These are phyloP conservation scores for Cladophialophora exuberans DNA, from an alignment of 2,329 filamentous ascomycete species.

Conservation along the genomic window DNA sequence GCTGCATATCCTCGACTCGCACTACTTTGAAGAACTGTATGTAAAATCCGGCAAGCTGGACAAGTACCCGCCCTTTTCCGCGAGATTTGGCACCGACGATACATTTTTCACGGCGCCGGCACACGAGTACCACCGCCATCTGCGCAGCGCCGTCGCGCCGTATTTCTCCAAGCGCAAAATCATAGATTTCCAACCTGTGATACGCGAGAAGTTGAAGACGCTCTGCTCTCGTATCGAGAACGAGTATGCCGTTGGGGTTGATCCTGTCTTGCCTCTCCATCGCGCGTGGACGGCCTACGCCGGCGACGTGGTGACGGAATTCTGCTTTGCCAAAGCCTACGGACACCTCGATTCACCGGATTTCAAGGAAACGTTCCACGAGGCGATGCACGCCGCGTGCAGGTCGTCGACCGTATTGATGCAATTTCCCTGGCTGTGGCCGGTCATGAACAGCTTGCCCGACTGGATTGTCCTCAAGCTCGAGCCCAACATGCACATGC, in stretches of 20 bases:
- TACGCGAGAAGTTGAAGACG: constrained; percentile 33
- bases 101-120: constrained; percentile 24
- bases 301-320: constrained; percentile 39
- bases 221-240: constrained; percentile 30
- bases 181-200: constrained; percentile 28
- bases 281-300: constrained; percentile 31
- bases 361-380: constrained; percentile 22
- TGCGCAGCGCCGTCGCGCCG: constrained; percentile 28
- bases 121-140: constrained; percentile 30
- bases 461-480: constrained; percentile 8
- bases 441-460: constrained; percentile 9
- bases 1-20: constrained; percentile 39
- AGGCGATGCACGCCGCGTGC: constrained; percentile 22
- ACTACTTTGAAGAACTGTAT: constrained; percentile 40
- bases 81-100: constrained; percentile 13
- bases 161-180: constrained; percentile 27
- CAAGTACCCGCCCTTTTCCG: constrained; percentile 31
- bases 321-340: constrained; percentile 34
- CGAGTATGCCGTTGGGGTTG: constrained; percentile 15
- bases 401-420: constrained; percentile 14
- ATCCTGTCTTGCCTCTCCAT: constrained; percentile 19
- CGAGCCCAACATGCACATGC: no score
- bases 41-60: constrained; percentile 36
- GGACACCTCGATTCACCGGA: constrained; percentile 25
- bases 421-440: constrained; percentile 24